phyloP scores from a whole-genome alignment of 495 filamentous ascomycete genomes.

The Penicillium canescens region DNA sequence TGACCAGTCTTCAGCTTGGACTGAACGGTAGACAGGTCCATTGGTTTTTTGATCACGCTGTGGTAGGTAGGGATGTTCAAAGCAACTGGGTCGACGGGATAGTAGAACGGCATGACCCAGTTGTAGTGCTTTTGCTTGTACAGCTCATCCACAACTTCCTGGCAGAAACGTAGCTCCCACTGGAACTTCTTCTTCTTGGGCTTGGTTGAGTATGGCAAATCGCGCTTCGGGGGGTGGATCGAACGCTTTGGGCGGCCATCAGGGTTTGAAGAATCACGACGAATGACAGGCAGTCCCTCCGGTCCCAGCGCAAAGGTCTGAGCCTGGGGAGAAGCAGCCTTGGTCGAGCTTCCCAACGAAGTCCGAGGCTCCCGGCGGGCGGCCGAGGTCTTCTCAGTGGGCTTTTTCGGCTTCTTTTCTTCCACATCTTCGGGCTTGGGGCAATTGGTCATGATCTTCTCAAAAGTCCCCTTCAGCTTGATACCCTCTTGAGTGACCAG shows the following conservation, averaged over 20 bases:
- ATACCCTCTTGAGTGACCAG: constrained; percentile 62
- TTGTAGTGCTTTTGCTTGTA: constrained; percentile 68
- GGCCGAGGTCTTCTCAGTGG: constrained; percentile 48
- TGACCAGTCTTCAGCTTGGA: constrained; percentile 76
- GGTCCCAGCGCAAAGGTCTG: constrained; percentile 80
- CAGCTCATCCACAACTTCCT: constrained; percentile 76
- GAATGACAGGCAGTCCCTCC: constrained; percentile 86
- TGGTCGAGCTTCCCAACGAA: constrained; percentile 36
- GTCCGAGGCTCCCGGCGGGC: constrained; percentile 56
- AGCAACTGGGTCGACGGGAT: constrained; percentile 89
- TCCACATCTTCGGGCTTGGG: constrained; percentile 54
- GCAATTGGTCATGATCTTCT: constrained; percentile 54
- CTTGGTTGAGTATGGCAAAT: constrained; percentile 80
- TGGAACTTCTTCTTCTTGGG: constrained; percentile 91
- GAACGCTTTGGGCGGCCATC: constrained; percentile 88
- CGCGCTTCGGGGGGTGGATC: constrained; percentile 88
- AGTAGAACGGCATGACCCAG: constrained; percentile 69
- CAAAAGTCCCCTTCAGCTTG: constrained; percentile 61
- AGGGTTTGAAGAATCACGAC: constrained; percentile 76
- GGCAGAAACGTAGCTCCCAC: constrained; percentile 86
- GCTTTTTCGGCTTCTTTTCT: constrained; percentile 63
- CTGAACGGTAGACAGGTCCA: constrained; percentile 82
- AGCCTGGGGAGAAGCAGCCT: constrained; percentile 51
- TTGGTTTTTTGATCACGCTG: constrained; percentile 90
- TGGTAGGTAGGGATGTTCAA: constrained; percentile 93